Evolutionary conservation across 768 basidiomycete genomes (phyloP).

Genomic region (Pholiota conissans): DNA sequence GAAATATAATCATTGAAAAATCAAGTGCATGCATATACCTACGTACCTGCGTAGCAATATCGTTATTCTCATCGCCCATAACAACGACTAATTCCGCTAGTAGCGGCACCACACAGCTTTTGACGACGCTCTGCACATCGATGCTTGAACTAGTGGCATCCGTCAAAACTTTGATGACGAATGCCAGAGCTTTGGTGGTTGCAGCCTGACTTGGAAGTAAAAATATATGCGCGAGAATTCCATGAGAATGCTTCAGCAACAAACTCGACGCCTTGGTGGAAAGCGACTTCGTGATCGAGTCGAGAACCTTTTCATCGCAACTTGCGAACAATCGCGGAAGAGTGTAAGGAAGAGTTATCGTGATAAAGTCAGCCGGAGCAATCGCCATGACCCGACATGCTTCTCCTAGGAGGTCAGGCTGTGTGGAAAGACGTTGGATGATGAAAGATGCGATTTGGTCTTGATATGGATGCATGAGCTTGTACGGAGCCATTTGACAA

Average conservation of each 20-base stretch:
- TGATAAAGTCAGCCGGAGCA: slow-evolving; percentile 58
- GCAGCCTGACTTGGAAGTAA: slow-evolving; percentile 53
- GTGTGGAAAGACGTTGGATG: slow-evolving; percentile 53
- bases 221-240: slow-evolving; percentile 69
- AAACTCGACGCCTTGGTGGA: slow-evolving; percentile 26
- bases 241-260: slow-evolving; percentile 43
- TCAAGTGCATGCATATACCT: neutral
- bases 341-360: slow-evolving; percentile 59
- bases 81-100: slow-evolving; percentile 75
- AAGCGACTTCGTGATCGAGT: slow-evolving; percentile 58
- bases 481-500: slow-evolving; percentile 62
- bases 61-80: slow-evolving; percentile 68
- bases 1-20: neutral
- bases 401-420: slow-evolving; percentile 62
- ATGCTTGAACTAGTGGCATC: slow-evolving; percentile 42
- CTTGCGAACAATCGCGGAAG: slow-evolving; percentile 71
- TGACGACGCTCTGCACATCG: slow-evolving; percentile 54
- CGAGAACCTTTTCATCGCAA: slow-evolving; percentile 57
- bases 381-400: slow-evolving; percentile 68
- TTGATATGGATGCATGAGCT: slow-evolving; percentile 69
- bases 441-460: slow-evolving; percentile 66
- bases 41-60: slow-evolving; percentile 45
- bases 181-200: slow-evolving; percentile 59
- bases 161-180: slow-evolving; percentile 60
- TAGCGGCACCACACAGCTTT: slow-evolving; percentile 66